These are phyloP conservation scores for Plectosphaerella plurivora DNA, from an alignment of 2,329 filamentous ascomycete genomes.

Conservation along the genomic window DNA sequence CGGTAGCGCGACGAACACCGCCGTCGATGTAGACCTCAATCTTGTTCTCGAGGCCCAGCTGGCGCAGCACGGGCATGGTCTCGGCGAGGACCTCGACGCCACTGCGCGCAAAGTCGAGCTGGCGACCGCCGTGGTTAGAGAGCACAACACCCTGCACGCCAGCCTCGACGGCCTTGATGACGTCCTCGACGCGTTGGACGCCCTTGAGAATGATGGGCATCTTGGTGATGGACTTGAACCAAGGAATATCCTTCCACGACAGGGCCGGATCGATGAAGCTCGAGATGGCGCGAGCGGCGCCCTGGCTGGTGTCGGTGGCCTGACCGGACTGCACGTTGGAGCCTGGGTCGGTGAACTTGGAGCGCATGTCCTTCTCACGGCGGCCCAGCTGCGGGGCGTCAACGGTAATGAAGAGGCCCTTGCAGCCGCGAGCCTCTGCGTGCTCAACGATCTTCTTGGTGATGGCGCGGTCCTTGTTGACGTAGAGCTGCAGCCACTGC, in stretches of 20 bases:
- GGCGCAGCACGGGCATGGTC: conserved; percentile 81
- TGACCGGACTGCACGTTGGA: conserved; percentile 76
- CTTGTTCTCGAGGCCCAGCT: conserved; percentile 66
- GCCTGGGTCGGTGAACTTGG: conserved; percentile 81
- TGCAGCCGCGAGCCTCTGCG: conserved; percentile 87
- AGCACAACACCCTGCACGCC: conserved; percentile 88
- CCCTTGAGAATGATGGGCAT: conserved; percentile 98
- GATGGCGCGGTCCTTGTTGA: conserved; percentile 92
- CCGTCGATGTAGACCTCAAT: conserved; percentile 92
- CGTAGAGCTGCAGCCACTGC: conserved; percentile 96
- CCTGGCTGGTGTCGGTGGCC: conserved; percentile 79
- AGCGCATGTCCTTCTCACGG: conserved; percentile 96
- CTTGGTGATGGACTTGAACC: conserved; percentile 84
- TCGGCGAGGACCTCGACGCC: conserved; percentile 88
- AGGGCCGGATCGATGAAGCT: conserved; percentile 95
- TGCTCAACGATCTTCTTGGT: conserved; percentile 88
- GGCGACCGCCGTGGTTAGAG: conserved; percentile 92
- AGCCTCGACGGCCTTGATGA: conserved; percentile 75
- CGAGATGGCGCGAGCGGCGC: conserved; percentile 89
- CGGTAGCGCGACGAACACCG: conserved; percentile 82
- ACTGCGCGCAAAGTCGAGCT: conserved; percentile 87
- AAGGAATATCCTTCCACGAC: conserved; percentile 89
- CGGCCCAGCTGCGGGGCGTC: conserved; percentile 94
- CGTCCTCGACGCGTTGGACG: conserved; percentile 93
- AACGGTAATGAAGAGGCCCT: conserved; percentile 95